Evolutionary conservation across 75 land plant species (phyloP).

Genomic region (Isoetes taiwanensis): DNA sequence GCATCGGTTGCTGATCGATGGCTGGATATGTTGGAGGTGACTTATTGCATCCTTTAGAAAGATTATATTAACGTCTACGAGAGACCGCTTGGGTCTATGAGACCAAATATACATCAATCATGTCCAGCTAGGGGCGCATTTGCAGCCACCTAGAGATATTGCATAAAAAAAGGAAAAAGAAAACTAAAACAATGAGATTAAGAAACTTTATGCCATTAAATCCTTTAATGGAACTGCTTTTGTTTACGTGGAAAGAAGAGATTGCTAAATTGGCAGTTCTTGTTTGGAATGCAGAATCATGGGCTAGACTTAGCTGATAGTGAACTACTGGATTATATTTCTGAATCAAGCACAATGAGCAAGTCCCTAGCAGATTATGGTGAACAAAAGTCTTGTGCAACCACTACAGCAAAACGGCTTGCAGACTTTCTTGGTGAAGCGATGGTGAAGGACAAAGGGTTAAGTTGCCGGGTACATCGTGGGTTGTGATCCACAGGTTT

Average conservation of each 20-base stretch:
- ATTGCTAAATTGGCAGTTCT: no score
- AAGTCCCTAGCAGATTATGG: constrained; percentile 94
- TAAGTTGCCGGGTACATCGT: constrained; percentile 85
- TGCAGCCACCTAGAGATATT: no score
- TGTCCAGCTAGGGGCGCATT: no score
- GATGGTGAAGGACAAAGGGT: constrained; percentile 98
- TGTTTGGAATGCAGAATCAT: constrained; percentile 83
- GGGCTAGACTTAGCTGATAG: constrained; percentile 87
- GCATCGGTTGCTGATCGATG: constrained; percentile 92
- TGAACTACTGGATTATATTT: constrained; percentile 89
- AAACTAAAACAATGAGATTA: no score
- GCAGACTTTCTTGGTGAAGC: constrained; percentile 95
- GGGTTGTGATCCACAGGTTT: constrained; percentile 84
- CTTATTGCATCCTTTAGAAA: neutral
- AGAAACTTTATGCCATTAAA: neutral
- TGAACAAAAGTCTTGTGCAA: constrained; percentile 94
- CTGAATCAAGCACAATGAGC: constrained; percentile 99
- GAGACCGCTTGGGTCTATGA: no score
- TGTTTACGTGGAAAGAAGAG: no score
- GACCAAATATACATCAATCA: no score
- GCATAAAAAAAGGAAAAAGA: no score
- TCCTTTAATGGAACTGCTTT: neutral
- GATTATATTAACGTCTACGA: no score
- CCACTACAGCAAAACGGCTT: constrained; percentile 92
- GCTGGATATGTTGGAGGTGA: constrained; percentile 96